Evolutionary conservation across 2,329 filamentous ascomycete genomes (phyloP).

Genomic region (Calonectria honghensis): DNA sequence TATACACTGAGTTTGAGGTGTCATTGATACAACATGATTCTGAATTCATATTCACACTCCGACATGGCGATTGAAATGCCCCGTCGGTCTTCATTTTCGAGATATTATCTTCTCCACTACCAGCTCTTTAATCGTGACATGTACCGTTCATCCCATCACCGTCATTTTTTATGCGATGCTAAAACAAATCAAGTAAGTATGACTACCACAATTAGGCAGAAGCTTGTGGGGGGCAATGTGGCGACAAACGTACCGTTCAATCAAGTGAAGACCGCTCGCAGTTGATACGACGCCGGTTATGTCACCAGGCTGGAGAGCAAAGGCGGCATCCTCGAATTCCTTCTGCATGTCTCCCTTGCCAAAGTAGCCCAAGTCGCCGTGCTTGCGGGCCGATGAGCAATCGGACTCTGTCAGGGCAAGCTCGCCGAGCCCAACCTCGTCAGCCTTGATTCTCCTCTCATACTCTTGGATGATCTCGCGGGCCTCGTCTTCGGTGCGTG

Average conservation of each 20-base stretch:
- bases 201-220: neutral
- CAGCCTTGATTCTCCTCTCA: conserved; percentile 84
- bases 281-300: conserved; percentile 93
- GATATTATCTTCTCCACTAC: conserved; percentile 38
- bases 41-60: conserved; percentile 33
- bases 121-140: conserved; percentile 17
- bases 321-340: conserved; percentile 97
- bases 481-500: conserved; percentile 91
- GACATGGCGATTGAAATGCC: conserved; percentile 32
- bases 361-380: conserved; percentile 96
- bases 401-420: conserved; percentile 93
- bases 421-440: conserved; percentile 83
- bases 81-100: conserved; percentile 31
- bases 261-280: conserved; percentile 94
- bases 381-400: conserved; percentile 95
- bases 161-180: conserved; percentile 44
- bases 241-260: conserved; percentile 84
- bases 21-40: conserved; percentile 8
- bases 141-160: conserved; percentile 23
- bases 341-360: conserved; percentile 97
- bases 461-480: conserved; percentile 84
- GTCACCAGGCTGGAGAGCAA: conserved; percentile 89
- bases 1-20: neutral
- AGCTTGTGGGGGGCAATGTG: conserved; percentile 3
- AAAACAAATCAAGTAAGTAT: neutral